A percentile compares a stretch with the other conserved stretches of the same genome.
Conservation (phyloP, 306 rosid species). For the Cucurbita ficifolia region DNA sequence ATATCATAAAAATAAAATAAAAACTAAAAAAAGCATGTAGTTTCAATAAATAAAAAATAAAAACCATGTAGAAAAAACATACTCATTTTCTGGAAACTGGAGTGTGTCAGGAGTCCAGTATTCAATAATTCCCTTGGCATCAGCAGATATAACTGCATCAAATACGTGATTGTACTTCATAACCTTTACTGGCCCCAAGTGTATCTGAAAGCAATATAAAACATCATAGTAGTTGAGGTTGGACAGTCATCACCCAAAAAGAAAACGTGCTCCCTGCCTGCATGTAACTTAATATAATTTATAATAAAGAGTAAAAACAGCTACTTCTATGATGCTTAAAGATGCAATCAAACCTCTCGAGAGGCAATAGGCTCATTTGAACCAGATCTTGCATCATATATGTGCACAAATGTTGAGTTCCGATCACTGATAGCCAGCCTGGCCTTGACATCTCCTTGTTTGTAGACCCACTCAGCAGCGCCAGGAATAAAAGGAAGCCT, state of each 20-base stretch:
- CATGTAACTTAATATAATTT: neutral
- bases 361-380: constrained; percentile 74
- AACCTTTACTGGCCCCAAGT: constrained; percentile 66
- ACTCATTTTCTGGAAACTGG: constrained; percentile 76
- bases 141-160: constrained; percentile 82
- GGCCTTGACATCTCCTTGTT: constrained; percentile 91
- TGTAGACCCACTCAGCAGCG: constrained; percentile 95
- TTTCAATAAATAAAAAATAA: neutral
- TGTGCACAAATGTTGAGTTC: constrained; percentile 60
- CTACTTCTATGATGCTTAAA: constrained; percentile 1
- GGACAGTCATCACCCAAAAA: neutral
- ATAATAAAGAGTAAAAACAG: neutral
- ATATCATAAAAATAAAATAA: neutral
- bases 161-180: constrained; percentile 62
- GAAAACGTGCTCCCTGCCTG: neutral
- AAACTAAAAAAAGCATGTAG: neutral
- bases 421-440: constrained; percentile 72
- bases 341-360: constrained; percentile 41
- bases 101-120: constrained; percentile 72
- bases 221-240: neutral
- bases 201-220: constrained; percentile 39
- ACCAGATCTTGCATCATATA: constrained; percentile 84
- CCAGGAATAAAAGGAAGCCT: constrained; percentile 62
- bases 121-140: constrained; percentile 68
- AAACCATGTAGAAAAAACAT: constrained; percentile 19